Conservation (phyloP, 495 filamentous ascomycete species). For the Hyaloscypha finlandica region DNA sequence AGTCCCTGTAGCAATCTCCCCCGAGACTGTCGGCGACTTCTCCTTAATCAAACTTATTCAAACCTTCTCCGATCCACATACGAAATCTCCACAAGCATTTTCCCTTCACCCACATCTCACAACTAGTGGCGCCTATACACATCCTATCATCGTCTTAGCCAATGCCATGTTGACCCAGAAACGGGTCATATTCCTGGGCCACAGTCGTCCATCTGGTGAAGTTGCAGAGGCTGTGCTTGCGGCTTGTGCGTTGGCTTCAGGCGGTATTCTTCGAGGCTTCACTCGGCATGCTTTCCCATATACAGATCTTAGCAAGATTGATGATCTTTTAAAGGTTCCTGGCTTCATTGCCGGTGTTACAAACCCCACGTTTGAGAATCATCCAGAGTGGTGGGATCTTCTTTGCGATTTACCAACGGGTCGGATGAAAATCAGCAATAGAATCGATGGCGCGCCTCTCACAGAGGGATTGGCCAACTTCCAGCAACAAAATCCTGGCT, state of each 20-base stretch:
- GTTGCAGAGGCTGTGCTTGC: constrained; percentile 95
- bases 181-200: constrained; percentile 90
- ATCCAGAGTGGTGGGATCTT: constrained; percentile 98
- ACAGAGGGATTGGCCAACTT: constrained; percentile 85
- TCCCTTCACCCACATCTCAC: constrained; percentile 89
- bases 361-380: constrained; percentile 92
- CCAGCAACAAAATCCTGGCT: constrained; percentile 71
- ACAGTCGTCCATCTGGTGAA: constrained; percentile 90
- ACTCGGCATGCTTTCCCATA: constrained; percentile 98
- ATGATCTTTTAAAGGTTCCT: constrained; percentile 91
- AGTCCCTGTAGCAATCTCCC: constrained; percentile 86
- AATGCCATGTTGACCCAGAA: constrained; percentile 94
- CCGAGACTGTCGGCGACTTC: constrained; percentile 97
- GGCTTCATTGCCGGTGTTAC: constrained; percentile 98
- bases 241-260: constrained; percentile 89
- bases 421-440: constrained; percentile 87
- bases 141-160: constrained; percentile 75
- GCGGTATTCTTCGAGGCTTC: constrained; percentile 92
- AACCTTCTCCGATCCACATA: constrained; percentile 81
- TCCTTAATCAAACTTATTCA: constrained; percentile 96
- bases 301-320: constrained; percentile 96
- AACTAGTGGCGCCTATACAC: constrained; percentile 78
- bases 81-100: constrained; percentile 82
- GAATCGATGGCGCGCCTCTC: constrained; percentile 72
- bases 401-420: constrained; percentile 92